A percentile compares a stretch with the other conserved stretches of the same genome.
phyloP scores from a whole-genome alignment of 352 stramenopile genomes.

The Globisporangium yorkense region DNA sequence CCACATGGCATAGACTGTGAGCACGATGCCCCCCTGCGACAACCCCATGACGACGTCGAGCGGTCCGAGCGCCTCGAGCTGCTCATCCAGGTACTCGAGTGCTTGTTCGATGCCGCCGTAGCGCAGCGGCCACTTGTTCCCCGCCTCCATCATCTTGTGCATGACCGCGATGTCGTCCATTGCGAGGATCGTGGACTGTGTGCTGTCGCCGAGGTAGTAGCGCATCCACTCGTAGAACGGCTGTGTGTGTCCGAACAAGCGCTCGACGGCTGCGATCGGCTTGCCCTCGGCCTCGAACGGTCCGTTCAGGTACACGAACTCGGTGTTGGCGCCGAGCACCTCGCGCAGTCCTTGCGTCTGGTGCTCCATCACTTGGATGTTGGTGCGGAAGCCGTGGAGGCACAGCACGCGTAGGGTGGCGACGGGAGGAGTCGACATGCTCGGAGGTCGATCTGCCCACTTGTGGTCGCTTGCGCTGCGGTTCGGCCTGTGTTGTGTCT shows the following conservation, averaged over 20 bases:
- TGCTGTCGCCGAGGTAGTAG: slow-evolving; percentile 1
- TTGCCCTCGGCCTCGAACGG: slow-evolving; percentile 32
- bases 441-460: too few species aligned
- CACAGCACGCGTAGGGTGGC: slow-evolving; percentile 36
- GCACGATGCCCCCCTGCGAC: slow-evolving; percentile 46
- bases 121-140: slow-evolving; percentile 13
- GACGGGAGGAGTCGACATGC: too few species aligned
- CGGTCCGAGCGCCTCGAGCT: slow-evolving; percentile 24
- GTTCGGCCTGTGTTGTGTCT: too few species aligned
- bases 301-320: slow-evolving; percentile 38
- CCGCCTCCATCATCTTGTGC: not conserved
- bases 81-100: slow-evolving; percentile 25
- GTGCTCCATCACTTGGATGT: slow-evolving; percentile 38
- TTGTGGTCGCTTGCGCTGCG: too few species aligned
- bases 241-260: slow-evolving; percentile 16
- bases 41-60: slow-evolving; percentile 45
- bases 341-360: slow-evolving; percentile 34
- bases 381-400: slow-evolving; percentile 51
- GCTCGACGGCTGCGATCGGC: slow-evolving; percentile 29
- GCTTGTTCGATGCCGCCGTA: slow-evolving; percentile 23
- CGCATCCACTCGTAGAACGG: slow-evolving; percentile 41
- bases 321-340: slow-evolving; percentile 23
- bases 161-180: slow-evolving; percentile 13
- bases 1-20: too few species aligned
- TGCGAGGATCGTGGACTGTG: slow-evolving; percentile 1